Conservation (phyloP, 345 rosid genomes). For the Linum trigynum region DNA sequence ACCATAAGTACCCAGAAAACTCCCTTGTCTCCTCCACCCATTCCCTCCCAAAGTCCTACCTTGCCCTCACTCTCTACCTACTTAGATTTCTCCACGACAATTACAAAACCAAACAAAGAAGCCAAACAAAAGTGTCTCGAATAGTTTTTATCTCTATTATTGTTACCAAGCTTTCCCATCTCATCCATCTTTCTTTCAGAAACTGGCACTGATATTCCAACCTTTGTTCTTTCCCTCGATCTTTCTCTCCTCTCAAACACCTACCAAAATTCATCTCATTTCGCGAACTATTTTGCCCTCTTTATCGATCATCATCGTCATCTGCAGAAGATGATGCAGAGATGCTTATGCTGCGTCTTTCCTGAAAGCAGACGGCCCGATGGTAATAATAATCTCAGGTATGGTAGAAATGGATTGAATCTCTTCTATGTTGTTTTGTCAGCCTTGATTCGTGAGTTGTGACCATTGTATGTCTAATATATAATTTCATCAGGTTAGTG, state of each 20-base stretch:
- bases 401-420: background rate
- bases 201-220: background rate
- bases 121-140: too few relatives aligned
- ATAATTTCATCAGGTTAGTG: background rate
- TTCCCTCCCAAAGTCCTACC: background rate
- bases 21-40: background rate
- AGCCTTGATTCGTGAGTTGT: background rate
- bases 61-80: background rate
- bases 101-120: too few relatives aligned
- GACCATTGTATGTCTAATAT: conserved; percentile 3
- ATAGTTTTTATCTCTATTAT: background rate
- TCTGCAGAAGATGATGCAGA: background rate
- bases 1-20: background rate
- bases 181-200: background rate
- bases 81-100: background rate
- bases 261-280: background rate
- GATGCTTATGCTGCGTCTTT: background rate
- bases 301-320: background rate
- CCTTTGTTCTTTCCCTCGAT: background rate
- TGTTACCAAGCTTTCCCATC: background rate
- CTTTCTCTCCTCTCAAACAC: background rate
- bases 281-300: background rate
- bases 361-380: background rate
- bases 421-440: background rate
- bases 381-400: conserved; percentile 17